These are phyloP conservation scores for Paspalum notatum DNA, from an alignment of 176 grass and related monocot genomes.

Conservation along the genomic window DNA sequence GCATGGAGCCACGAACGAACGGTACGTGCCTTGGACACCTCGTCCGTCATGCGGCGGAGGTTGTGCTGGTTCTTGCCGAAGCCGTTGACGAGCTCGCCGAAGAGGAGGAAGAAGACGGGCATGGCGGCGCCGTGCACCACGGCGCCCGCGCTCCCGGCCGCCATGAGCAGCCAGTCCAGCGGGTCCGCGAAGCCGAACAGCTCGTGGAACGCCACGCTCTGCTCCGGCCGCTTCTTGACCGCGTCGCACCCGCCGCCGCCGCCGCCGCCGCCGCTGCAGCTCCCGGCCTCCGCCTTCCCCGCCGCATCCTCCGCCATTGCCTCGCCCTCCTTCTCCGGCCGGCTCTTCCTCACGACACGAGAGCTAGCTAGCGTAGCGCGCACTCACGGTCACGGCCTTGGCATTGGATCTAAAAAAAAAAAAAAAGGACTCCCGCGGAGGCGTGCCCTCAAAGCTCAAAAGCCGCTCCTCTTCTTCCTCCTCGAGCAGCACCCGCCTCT, in stretches of 20 bases:
- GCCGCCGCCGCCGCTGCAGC: conserved; percentile 30
- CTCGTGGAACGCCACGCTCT: conserved; percentile 75
- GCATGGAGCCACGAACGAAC: not conserved
- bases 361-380: not conserved
- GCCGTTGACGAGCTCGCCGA: conserved; percentile 88
- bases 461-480: conserved; percentile 27
- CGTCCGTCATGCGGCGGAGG: conserved; percentile 78
- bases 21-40: conserved; percentile 71
- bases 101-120: conserved; percentile 91
- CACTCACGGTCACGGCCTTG: conserved; percentile 31
- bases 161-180: conserved; percentile 78
- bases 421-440: no score
- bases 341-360: conserved; percentile 14
- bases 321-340: not conserved
- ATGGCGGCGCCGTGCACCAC: conserved; percentile 85
- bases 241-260: conserved; percentile 18
- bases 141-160: conserved; percentile 71
- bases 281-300: conserved; percentile 43
- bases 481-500: conserved; percentile 25
- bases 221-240: conserved; percentile 65
- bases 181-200: conserved; percentile 84
- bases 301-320: conserved; percentile 53
- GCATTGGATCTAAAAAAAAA: conserved; percentile 51
- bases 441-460: conserved; percentile 1
- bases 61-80: conserved; percentile 91